Evolutionary conservation across 2,329 filamentous ascomycete genomes (phyloP).

Genomic region (Fusarium redolens): DNA sequence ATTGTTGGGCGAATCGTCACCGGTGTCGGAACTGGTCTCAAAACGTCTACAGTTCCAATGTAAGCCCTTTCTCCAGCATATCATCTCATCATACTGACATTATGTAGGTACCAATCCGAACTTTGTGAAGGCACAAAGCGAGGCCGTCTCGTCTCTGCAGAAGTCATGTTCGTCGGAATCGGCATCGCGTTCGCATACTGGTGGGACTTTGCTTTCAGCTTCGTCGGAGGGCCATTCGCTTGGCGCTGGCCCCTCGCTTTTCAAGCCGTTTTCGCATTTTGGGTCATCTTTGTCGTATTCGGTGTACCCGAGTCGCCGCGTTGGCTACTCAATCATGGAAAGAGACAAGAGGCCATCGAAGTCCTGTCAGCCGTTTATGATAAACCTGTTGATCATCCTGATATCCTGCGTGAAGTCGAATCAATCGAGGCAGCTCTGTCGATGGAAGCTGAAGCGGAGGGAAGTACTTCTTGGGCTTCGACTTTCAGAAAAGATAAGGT

Average conservation of each 20-base stretch:
- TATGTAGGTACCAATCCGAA: slow-evolving; percentile 45
- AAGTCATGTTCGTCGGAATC: slow-evolving; percentile 53
- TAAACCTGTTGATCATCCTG: slow-evolving; percentile 45
- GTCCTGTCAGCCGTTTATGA: slow-evolving; percentile 56
- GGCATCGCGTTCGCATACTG: slow-evolving; percentile 55
- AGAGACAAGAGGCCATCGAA: slow-evolving; percentile 50
- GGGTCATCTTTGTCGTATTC: slow-evolving; percentile 48
- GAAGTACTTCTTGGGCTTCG: slow-evolving; percentile 50
- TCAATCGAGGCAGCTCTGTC: slow-evolving; percentile 57
- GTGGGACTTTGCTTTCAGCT: slow-evolving; percentile 53
- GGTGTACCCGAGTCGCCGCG: slow-evolving; percentile 55
- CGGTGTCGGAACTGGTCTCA: slow-evolving; percentile 60
- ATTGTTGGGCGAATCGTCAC: slow-evolving; percentile 62
- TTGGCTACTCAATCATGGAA: slow-evolving; percentile 53
- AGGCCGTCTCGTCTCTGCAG: slow-evolving; percentile 64
- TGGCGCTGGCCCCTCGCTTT: slow-evolving; percentile 47
- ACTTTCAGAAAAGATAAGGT: slow-evolving; percentile 46
- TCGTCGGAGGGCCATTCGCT: slow-evolving; percentile 40
- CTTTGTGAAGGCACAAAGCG: slow-evolving; percentile 57
- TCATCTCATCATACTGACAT: too few relatives aligned
- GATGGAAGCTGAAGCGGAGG: slow-evolving; percentile 47
- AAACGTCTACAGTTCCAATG: slow-evolving; percentile 54
- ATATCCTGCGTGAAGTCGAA: slow-evolving; percentile 49
- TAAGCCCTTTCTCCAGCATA: background rate
- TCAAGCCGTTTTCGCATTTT: slow-evolving; percentile 51